A percentile compares a stretch with the other conserved stretches of the same genome.
These are phyloP conservation scores for Chytridium lagenaria DNA, from an alignment of 371 early-diverging fungal genomes.

Conservation along the genomic window DNA sequence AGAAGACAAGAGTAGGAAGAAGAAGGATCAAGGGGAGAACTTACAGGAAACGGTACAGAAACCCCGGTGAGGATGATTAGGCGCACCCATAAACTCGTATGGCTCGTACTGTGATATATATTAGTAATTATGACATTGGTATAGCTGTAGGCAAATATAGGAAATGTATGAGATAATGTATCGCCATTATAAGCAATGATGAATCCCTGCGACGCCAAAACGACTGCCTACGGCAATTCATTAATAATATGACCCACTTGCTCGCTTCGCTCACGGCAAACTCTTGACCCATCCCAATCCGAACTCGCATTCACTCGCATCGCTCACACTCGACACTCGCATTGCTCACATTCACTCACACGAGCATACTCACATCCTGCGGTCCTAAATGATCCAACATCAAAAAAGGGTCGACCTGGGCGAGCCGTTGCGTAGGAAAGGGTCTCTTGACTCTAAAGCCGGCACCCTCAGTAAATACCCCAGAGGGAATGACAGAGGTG, in stretches of 20 bases:
- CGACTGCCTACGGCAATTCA: too few relatives aligned
- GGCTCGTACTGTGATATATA: conserved; percentile 26
- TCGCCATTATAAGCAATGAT: too few relatives aligned
- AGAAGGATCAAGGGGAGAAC: background rate
- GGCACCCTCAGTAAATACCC: conserved; percentile 33
- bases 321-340: too few relatives aligned
- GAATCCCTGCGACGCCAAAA: too few relatives aligned
- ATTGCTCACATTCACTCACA: too few relatives aligned
- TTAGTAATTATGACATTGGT: too few relatives aligned
- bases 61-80: conserved; percentile 38
- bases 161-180: too few relatives aligned
- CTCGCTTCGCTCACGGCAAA: too few relatives aligned
- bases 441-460: conserved; percentile 41
- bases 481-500: background rate
- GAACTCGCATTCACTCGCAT: too few relatives aligned
- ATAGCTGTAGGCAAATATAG: too few relatives aligned
- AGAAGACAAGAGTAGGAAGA: background rate
- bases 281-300: too few relatives aligned
- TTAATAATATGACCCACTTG: too few relatives aligned
- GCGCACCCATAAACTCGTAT: conserved; percentile 32
- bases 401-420: conserved; percentile 40
- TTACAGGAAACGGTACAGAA: conserved; percentile 33
- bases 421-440: conserved; percentile 28
- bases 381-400: conserved; percentile 42
- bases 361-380: background rate